These are phyloP conservation scores for Nothopassalora personata DNA, from an alignment of 2,329 filamentous ascomycete genomes.

Conservation along the genomic window DNA sequence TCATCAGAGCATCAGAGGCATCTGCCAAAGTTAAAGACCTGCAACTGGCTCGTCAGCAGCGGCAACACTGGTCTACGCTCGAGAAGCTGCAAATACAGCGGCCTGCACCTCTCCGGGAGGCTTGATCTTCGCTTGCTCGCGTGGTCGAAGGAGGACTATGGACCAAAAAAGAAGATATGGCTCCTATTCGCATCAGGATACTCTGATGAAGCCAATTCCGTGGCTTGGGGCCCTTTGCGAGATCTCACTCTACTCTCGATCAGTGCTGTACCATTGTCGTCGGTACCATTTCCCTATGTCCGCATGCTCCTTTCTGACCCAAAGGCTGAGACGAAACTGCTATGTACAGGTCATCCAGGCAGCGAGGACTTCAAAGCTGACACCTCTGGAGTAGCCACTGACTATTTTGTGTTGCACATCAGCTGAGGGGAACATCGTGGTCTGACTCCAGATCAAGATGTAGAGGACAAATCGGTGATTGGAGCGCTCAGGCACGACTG, in stretches of 20 bases:
- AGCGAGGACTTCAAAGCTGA: slow-evolving; percentile 43
- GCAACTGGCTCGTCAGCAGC: slow-evolving; percentile 8
- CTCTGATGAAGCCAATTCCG: slow-evolving; percentile 37
- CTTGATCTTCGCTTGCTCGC: slow-evolving; percentile 47
- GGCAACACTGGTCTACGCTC: slow-evolving; percentile 43
- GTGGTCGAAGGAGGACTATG: slow-evolving; percentile 38
- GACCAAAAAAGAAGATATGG: slow-evolving; percentile 30
- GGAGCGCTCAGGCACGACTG: slow-evolving; percentile 50
- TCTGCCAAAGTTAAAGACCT: background rate
- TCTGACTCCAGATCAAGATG: slow-evolving; percentile 36
- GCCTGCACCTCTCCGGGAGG: slow-evolving; percentile 45
- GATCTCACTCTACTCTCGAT: slow-evolving; percentile 48
- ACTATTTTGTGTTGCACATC: slow-evolving; percentile 46
- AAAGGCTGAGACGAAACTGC: slow-evolving; percentile 17
- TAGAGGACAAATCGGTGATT: slow-evolving; percentile 50
- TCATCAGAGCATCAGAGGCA: background rate
- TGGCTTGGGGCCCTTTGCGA: slow-evolving; percentile 40
- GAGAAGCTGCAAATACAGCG: slow-evolving; percentile 48
- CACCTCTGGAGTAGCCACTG: slow-evolving; percentile 33
- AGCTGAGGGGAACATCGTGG: slow-evolving; percentile 43
- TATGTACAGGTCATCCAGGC: slow-evolving; percentile 41
- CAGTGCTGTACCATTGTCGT: slow-evolving; percentile 26
- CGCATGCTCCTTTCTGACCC: slow-evolving; percentile 11
- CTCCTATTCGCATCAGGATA: slow-evolving; percentile 42
- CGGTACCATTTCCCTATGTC: slow-evolving; percentile 20